phyloP scores from a whole-genome alignment of 2,329 filamentous ascomycete genomes.

The Zymoseptoria pseudotritici region DNA sequence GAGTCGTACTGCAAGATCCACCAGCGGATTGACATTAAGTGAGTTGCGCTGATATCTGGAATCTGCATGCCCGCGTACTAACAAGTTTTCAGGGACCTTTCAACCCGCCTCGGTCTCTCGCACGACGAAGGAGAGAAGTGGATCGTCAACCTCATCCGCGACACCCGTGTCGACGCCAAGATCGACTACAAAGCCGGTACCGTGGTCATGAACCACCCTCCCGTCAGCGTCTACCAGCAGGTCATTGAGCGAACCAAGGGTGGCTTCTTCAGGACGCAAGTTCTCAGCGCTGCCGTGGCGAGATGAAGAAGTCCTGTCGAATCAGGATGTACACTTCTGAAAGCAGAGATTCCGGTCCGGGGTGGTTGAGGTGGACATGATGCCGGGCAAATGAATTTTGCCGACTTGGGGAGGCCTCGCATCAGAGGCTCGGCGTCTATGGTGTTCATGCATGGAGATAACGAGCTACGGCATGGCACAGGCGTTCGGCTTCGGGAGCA shows the following conservation, averaged over 20 bases:
- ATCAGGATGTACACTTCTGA: not conserved
- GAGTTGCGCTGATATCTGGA: constrained; percentile 25
- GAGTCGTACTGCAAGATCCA: constrained; percentile 99
- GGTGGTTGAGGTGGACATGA: not conserved
- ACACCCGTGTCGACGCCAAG: constrained; percentile 96
- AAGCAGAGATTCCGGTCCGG: not conserved
- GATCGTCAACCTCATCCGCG: constrained; percentile 98
- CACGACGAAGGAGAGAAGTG: constrained; percentile 98
- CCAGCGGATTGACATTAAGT: constrained; percentile 94
- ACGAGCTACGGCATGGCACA: not conserved
- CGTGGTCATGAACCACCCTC: constrained; percentile 98
- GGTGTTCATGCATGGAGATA: not conserved
- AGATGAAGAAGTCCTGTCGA: constrained; percentile 28
- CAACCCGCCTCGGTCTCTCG: constrained; percentile 80
- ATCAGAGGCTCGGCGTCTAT: not conserved
- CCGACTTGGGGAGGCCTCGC: too few relatives aligned
- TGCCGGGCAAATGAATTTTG: too few relatives aligned
- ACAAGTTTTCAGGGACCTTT: constrained; percentile 59
- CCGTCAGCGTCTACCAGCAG: constrained; percentile 97
- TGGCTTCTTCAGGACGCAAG: constrained; percentile 96
- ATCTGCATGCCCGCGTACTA: constrained; percentile 6
- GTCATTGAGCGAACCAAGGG: constrained; percentile 99
- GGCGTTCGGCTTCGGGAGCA: not conserved
- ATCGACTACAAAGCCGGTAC: constrained; percentile 99
- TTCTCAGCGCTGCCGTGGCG: constrained; percentile 59